These are phyloP conservation scores for Chlorella sorokiniana DNA, from an alignment of 139 green algal genomes.

Conservation along the genomic window DNA sequence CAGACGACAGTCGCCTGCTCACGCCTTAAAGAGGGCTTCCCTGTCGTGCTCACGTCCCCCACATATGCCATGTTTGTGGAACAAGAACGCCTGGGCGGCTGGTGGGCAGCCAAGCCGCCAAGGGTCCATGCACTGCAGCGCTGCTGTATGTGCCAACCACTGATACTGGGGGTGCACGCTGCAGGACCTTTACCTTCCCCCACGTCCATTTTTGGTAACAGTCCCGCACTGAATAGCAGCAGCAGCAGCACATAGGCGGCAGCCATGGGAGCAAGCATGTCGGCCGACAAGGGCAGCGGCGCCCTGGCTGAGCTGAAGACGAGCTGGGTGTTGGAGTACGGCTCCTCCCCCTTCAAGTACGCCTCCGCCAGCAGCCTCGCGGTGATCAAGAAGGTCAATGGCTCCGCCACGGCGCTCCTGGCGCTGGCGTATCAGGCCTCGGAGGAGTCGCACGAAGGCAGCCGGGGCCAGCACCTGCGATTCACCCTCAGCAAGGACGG, in stretches of 20 bases:
- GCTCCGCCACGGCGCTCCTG: constrained; percentile 15
- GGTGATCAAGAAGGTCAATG: neutral
- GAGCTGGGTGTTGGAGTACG: constrained; percentile 14
- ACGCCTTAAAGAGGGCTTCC: too few species aligned
- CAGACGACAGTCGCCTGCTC: too few species aligned
- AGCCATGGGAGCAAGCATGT: neutral
- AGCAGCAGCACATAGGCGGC: constrained; percentile 3
- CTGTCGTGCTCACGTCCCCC: too few species aligned
- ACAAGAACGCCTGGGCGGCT: too few species aligned
- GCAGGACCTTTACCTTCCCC: neutral
- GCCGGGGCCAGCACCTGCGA: constrained; percentile 28
- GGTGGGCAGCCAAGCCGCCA: too few species aligned
- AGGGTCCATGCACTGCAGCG: too few species aligned
- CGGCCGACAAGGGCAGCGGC: neutral
- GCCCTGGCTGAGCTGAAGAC: constrained; percentile 2
- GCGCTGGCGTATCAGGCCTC: constrained; percentile 35
- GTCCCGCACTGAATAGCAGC: neutral
- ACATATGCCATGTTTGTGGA: too few species aligned
- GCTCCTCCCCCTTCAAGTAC: constrained; percentile 18
- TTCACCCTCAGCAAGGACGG: constrained; percentile 32
- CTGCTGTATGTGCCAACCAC: too few species aligned
- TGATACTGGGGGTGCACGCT: too few species aligned
- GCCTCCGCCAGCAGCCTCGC: constrained; percentile 25
- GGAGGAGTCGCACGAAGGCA: constrained; percentile 23
- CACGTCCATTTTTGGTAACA: neutral